Conservation (phyloP, 2,329 filamentous ascomycete species). For the Cladosporium sphaerospermum region DNA sequence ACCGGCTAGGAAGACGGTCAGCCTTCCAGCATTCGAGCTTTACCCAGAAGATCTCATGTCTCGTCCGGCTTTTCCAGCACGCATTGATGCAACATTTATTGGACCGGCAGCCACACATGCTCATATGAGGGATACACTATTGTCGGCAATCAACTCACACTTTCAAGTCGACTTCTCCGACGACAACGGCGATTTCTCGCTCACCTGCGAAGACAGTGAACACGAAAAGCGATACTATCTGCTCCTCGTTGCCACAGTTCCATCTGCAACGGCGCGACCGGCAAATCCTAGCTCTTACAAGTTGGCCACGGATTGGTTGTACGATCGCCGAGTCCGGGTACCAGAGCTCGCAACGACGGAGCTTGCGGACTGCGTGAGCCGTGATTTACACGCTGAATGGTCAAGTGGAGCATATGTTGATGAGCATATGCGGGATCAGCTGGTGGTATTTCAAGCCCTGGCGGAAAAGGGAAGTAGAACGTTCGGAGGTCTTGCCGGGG, state of each 20-base stretch:
- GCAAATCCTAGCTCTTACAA: conserved; percentile 28
- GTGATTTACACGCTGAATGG: conserved; percentile 41
- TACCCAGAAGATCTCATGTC: conserved; percentile 20
- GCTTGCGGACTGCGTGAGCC: conserved; percentile 40
- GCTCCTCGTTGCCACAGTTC: conserved; percentile 46
- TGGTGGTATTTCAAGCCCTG: conserved; percentile 55
- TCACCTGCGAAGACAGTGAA: conserved; percentile 20
- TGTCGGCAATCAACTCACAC: conserved; percentile 9
- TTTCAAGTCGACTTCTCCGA: conserved; percentile 12
- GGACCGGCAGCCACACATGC: conserved; percentile 31
- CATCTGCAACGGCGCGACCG: conserved; percentile 15
- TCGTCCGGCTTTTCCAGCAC: conserved; percentile 15
- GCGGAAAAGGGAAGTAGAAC: conserved; percentile 38
- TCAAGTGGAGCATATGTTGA: conserved; percentile 46
- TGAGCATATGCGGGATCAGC: conserved; percentile 51
- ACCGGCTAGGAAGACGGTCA: conserved; percentile 30
- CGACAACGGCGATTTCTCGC: conserved; percentile 7
- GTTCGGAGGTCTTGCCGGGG: conserved; percentile 21
- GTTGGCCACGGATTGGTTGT: conserved; percentile 48
- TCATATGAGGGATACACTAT: conserved; percentile 15
- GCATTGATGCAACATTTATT: conserved; percentile 34
- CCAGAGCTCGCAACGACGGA: conserved; percentile 15
- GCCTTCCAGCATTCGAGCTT: conserved; percentile 34
- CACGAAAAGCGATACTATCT: conserved; percentile 41
- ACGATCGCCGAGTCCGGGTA: conserved; percentile 31